Evolutionary conservation across 257 asterid genomes (phyloP), one percentile per base, ranked within the genome.

Genomic region (Cynanchum wilfordii): DNA sequence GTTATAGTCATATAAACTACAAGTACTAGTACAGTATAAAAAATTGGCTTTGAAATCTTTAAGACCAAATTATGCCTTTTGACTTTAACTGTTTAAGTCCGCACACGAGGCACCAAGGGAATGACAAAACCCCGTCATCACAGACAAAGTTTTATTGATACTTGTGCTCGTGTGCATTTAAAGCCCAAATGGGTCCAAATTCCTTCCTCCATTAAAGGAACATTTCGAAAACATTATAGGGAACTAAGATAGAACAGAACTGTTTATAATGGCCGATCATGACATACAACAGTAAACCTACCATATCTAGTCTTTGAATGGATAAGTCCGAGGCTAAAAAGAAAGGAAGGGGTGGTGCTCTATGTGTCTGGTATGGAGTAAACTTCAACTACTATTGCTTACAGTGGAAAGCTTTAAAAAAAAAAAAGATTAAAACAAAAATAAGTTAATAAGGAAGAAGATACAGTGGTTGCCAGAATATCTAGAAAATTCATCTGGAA

Each of bases 391-490:
- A 65, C 63, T 24, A 30, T 40, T 55, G 33, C 62, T 54, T 66
- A 70, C 4, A 55, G 36, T 4, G 45, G 52, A 62, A 72, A 65
- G 55, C 54, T 33, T 2, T 2, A 33, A 33, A 33, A 33, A 33
- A 0, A 54, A 51, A 45, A 49, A 63, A 56, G 62, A 57, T 72
- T 52, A 19, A 36, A 54, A 51, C 59, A 17, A 36, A 24, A 54
- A 33, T 40, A 54, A 38, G 68, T 76, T 56, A 73, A 69, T 50
- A 63, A 19, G 69, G 68, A 30, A 66, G 75, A 72, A 58, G 87
- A 83, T 83, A 77, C 68, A 83, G 89, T 86, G 56, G 86, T 81
- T 85, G 86, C 66, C 79, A 73, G 83, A 77, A 78, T 68, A 81
- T 84, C 82, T 77, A 56, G 69, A 66, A 60, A 20, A 55, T 73